Conservation (phyloP, 352 stramenopile species). For the Phytophthora europaea region DNA sequence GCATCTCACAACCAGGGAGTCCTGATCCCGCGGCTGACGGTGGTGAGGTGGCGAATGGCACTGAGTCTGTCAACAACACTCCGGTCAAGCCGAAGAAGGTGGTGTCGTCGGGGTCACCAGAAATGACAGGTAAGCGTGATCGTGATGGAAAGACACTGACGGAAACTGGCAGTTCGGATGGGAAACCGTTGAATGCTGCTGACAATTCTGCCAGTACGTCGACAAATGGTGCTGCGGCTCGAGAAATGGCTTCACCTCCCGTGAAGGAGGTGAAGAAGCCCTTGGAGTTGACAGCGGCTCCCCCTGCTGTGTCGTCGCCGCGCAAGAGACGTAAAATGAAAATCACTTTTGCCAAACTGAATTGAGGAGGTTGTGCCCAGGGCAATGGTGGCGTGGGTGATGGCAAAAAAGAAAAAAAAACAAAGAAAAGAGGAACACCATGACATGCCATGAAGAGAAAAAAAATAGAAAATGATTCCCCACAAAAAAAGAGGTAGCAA, state of each 20-base stretch:
- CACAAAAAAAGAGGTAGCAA: constrained; percentile 43
- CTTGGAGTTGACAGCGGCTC: constrained; percentile 45
- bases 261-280: constrained; percentile 62
- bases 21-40: constrained; percentile 62
- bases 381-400: constrained; percentile 35
- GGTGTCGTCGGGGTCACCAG: constrained; percentile 25
- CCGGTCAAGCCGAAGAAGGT: constrained; percentile 48
- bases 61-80: constrained; percentile 30
- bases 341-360: constrained; percentile 92
- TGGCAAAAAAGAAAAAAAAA: constrained; percentile 43
- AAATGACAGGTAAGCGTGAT: constrained; percentile 57
- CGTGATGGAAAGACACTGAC: constrained; percentile 37
- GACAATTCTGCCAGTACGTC: constrained; percentile 39
- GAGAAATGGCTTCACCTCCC: constrained; percentile 35
- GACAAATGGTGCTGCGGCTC: constrained; percentile 37
- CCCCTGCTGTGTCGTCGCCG: constrained; percentile 66
- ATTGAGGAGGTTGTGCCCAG: constrained; percentile 63
- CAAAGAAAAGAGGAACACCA: constrained; percentile 44
- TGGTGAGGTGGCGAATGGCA: constrained; percentile 20
- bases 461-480: constrained; percentile 44
- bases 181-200: constrained; percentile 29
- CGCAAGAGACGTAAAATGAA: constrained; percentile 94
- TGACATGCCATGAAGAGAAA: constrained; percentile 40
- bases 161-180: constrained; percentile 27
- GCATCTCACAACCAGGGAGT: constrained; percentile 52